phyloP scores from a whole-genome alignment of 805 yeast species.

The Zygosaccharomyces lentus region DNA sequence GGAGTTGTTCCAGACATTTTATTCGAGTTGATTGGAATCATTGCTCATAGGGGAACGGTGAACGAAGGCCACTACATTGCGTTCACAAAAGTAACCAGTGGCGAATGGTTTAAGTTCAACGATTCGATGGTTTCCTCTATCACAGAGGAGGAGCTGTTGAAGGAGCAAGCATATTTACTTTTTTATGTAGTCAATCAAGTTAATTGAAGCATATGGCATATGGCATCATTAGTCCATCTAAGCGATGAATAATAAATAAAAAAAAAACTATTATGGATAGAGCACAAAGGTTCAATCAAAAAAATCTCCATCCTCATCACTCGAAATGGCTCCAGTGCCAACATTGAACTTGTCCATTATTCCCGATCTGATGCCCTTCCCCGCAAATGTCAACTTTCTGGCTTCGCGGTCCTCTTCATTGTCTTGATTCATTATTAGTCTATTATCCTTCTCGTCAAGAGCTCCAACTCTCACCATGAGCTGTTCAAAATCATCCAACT shows the following conservation, averaged over 20 bases:
- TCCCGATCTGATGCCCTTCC: slow-evolving; percentile 48
- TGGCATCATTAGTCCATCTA: slow-evolving; percentile 10
- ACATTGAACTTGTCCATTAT: slow-evolving; percentile 30
- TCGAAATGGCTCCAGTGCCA: slow-evolving; percentile 36
- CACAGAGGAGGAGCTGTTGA: slow-evolving; percentile 58
- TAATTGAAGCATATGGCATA: slow-evolving; percentile 9
- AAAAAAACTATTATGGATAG: neutral
- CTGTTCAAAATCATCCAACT: slow-evolving; percentile 62
- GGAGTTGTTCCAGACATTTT: slow-evolving; percentile 38
- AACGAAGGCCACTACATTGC: slow-evolving; percentile 95
- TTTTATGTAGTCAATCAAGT: slow-evolving; percentile 50
- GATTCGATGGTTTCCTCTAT: slow-evolving; percentile 76
- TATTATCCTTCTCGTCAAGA: slow-evolving; percentile 58
- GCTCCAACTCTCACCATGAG: slow-evolving; percentile 66
- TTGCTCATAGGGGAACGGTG: slow-evolving; percentile 87
- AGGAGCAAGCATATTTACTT: slow-evolving; percentile 74
- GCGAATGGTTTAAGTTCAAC: slow-evolving; percentile 87
- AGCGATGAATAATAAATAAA: slow-evolving; percentile 1
- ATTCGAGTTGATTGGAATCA: slow-evolving; percentile 82
- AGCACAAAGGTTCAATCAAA: slow-evolving; percentile 37
- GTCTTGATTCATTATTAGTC: slow-evolving; percentile 58
- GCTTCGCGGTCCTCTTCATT: slow-evolving; percentile 57
- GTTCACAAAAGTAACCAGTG: slow-evolving; percentile 63
- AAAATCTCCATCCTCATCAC: slow-evolving; percentile 46
- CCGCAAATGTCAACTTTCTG: slow-evolving; percentile 50